Conservation (phyloP, 176 grass and related monocot species). For the Bolboschoenus planiculmis region DNA sequence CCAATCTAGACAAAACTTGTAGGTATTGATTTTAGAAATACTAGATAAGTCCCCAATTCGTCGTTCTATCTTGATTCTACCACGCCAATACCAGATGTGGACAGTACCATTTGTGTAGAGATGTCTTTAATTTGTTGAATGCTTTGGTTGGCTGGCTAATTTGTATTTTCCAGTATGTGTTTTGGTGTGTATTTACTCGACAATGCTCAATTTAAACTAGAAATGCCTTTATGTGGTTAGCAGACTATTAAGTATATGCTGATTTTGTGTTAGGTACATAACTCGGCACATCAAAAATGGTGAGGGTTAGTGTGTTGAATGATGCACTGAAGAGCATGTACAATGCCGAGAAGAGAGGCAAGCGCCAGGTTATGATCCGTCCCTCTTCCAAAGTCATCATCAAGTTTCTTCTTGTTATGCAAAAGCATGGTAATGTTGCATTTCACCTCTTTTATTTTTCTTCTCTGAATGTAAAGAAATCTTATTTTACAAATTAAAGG, state of each 20-base stretch:
- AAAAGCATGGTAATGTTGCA: slow-evolving; percentile 2
- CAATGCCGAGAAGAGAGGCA: slow-evolving; percentile 29
- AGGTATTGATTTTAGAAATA: not conserved
- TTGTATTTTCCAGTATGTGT: not conserved
- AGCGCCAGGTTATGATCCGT: slow-evolving; percentile 19
- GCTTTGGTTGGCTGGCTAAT: not conserved
- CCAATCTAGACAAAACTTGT: not conserved
- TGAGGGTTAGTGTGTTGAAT: slow-evolving; percentile 27
- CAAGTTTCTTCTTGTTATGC: slow-evolving; percentile 20
- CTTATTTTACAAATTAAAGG: not conserved
- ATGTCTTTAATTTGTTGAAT: not conserved
- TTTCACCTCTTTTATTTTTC: not conserved
- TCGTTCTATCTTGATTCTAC: not conserved
- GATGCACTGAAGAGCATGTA: slow-evolving; percentile 26
- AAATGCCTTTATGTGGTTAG: no score
- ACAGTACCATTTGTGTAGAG: not conserved
- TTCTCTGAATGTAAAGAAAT: not conserved
- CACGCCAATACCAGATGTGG: not conserved
- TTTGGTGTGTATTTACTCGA: not conserved
- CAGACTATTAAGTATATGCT: not conserved
- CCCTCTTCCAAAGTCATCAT: slow-evolving; percentile 25
- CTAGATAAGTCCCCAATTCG: not conserved
- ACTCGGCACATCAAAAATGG: slow-evolving; percentile 7
- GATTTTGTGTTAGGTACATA: not conserved
- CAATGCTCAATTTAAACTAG: not conserved